Conservation (phyloP, 176 grass and related monocot genomes). For the Melocanna baccifera region DNA sequence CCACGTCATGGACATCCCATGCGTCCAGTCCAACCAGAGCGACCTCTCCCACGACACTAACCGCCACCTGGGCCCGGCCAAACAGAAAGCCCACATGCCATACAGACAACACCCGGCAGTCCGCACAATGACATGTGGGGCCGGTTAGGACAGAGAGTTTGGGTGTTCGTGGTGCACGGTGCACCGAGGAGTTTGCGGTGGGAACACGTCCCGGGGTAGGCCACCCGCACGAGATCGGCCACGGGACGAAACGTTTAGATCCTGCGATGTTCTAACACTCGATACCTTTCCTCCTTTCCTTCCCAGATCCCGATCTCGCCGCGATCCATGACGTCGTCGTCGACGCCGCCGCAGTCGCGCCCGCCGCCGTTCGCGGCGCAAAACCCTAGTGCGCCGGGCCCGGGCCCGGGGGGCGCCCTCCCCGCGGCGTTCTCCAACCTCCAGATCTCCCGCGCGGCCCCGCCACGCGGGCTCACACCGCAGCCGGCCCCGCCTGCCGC, state of each 20-base stretch:
- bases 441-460: conserved; percentile 49
- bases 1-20: conserved; percentile 21
- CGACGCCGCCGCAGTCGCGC: neutral
- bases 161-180: neutral
- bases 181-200: neutral
- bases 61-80: neutral
- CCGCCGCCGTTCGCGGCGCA: conserved; percentile 22
- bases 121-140: neutral
- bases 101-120: neutral
- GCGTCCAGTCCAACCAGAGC: neutral
- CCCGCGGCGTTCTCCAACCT: conserved; percentile 50
- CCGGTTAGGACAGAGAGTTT: neutral
- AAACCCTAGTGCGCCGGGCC: conserved; percentile 1
- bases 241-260: neutral
- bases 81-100: neutral
- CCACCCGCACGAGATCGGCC: neutral
- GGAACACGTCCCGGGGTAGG: neutral
- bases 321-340: conserved; percentile 17
- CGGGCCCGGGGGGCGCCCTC: neutral
- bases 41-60: no score
- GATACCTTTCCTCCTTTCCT: neutral
- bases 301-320: conserved; percentile 39
- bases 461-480: conserved; percentile 20
- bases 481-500: conserved; percentile 26
- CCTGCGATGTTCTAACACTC: neutral